phyloP scores from a whole-genome alignment of 257 asterid genomes.

The Solanum paucissectum region DNA sequence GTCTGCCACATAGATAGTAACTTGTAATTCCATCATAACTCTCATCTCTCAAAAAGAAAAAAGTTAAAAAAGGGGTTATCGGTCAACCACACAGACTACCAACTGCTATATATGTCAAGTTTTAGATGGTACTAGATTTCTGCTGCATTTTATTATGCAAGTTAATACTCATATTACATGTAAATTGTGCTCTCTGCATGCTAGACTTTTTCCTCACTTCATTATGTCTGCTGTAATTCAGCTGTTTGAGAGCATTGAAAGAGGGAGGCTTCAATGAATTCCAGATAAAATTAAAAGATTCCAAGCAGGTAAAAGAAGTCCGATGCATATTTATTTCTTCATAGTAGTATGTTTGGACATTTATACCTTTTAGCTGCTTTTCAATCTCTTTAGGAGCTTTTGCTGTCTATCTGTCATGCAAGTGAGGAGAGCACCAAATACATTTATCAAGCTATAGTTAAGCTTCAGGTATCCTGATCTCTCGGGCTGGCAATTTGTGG shows the following conservation, averaged over 20 bases:
- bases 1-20: not conserved
- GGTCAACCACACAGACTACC: not conserved
- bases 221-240: constrained; percentile 25
- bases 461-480: constrained; percentile 65
- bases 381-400: constrained; percentile 55
- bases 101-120: not conserved
- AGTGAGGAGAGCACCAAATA: constrained; percentile 92
- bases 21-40: not conserved
- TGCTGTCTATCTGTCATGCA: constrained; percentile 74
- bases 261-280: constrained; percentile 77
- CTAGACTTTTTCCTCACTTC: not conserved
- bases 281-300: constrained; percentile 40
- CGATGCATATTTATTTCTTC: not conserved
- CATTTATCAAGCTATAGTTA: constrained; percentile 67
- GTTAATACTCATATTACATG: not conserved
- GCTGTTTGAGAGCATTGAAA: constrained; percentile 79
- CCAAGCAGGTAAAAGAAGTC: constrained; percentile 56
- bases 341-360: not conserved
- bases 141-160: not conserved
- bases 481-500: constrained; percentile 2
- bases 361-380: not conserved
- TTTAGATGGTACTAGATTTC: not conserved
- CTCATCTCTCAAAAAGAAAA: not conserved
- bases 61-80: not conserved
- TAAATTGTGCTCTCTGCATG: not conserved